Conservation (phyloP, 2,329 filamentous ascomycete species). For the Pseudogymnoascus sp. region DNA sequence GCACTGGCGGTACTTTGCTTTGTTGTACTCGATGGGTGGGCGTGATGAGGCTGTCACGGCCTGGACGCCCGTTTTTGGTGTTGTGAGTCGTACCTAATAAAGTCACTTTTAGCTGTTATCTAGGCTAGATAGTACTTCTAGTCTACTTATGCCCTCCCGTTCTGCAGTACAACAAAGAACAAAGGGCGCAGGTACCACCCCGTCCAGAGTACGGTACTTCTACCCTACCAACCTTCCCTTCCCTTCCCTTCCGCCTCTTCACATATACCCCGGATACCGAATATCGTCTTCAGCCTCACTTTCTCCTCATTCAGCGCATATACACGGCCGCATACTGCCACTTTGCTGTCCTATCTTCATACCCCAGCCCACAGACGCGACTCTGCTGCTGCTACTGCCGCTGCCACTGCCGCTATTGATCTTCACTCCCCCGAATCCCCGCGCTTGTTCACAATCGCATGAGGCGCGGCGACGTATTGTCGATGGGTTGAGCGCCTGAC, state of each 20-base stretch:
- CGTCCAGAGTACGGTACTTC: not conserved
- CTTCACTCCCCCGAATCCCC: not conserved
- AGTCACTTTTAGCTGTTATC: not conserved
- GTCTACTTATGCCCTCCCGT: not conserved
- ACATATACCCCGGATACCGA: constrained; percentile 3
- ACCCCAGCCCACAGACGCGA: not conserved
- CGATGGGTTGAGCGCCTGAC: constrained; percentile 6
- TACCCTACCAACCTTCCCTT: not conserved
- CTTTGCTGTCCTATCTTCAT: not conserved
- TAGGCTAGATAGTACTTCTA: not conserved
- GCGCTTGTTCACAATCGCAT: not conserved
- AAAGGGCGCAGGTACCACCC: not conserved
- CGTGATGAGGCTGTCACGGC: not conserved
- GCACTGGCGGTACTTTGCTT: not conserved
- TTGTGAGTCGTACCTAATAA: not conserved
- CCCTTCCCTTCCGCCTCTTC: constrained; percentile 3
- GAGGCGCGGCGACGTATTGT: constrained; percentile 1
- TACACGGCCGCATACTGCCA: not conserved
- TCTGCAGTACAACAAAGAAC: not conserved
- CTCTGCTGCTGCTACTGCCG: not conserved
- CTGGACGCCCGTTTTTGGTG: not conserved
- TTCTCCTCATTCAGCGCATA: not conserved
- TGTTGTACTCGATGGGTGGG: not conserved
- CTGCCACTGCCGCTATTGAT: not conserved
- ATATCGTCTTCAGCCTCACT: constrained; percentile 5